phyloP scores from a whole-genome alignment of 108 stramenopile genomes.

The Schizochytrium sp. region DNA sequence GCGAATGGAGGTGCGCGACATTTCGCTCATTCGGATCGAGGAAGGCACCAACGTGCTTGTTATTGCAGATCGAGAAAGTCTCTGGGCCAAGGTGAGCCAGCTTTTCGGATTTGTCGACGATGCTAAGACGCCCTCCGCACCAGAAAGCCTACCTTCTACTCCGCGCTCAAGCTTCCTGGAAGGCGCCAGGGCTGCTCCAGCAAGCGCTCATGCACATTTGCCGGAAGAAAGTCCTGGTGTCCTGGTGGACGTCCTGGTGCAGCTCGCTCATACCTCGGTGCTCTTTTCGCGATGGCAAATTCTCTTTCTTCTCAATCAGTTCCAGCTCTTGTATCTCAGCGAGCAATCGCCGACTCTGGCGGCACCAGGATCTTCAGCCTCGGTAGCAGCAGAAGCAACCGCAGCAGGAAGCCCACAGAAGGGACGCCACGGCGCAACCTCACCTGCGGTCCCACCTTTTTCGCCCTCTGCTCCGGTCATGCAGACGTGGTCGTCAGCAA shows the following conservation, averaged over 20 bases:
- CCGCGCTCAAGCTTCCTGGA: no score
- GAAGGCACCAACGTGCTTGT: background rate
- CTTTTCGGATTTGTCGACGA: no score
- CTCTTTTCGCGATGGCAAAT: conserved; percentile 19
- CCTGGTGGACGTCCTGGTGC: background rate
- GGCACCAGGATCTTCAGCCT: no score
- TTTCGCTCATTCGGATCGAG: background rate
- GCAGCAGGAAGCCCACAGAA: no score
- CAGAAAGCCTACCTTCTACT: no score
- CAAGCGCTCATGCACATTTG: background rate
- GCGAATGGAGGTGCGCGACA: background rate
- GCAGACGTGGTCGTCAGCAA: no score
- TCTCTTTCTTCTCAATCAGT: background rate
- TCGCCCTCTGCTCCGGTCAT: no score
- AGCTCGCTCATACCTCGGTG: background rate
- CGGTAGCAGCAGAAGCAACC: no score
- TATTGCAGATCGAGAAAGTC: background rate
- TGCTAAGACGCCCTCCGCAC: no score
- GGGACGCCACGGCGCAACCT: no score
- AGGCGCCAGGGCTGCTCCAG: background rate
- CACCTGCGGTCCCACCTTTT: no score
- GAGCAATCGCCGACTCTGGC: background rate
- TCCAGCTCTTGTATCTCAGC: background rate
- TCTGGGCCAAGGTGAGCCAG: background rate
- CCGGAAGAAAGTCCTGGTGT: background rate